Evolutionary conservation across 2,329 filamentous ascomycete genomes (phyloP).

Genomic region (Cryoendolithus antarcticus): DNA sequence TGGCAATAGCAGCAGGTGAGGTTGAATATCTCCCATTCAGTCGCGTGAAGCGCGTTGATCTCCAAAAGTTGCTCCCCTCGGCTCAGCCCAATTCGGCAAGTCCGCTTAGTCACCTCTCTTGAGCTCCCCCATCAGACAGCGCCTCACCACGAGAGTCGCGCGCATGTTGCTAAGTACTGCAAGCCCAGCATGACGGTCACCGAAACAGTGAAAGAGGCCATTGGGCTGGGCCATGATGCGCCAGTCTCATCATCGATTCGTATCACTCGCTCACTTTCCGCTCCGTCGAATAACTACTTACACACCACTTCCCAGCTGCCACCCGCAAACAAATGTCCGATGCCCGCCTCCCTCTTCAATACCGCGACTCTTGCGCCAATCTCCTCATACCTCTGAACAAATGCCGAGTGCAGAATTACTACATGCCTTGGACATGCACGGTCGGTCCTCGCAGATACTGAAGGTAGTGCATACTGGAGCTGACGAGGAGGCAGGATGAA

Average conservation of each 20-base stretch:
- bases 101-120: no score
- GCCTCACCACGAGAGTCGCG: no score
- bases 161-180: no score
- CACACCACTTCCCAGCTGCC: conserved; percentile 41
- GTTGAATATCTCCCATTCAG: no score
- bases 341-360: conserved; percentile 73
- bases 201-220: conserved; percentile 36
- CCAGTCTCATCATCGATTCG: conserved; percentile 22
- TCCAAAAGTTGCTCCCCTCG: no score
- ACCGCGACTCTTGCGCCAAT: conserved; percentile 91
- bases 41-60: no score
- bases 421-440: conserved; percentile 95
- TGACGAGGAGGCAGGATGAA: conserved; percentile 54
- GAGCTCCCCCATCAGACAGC: no score
- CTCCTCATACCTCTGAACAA: conserved; percentile 91
- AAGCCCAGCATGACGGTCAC: conserved; percentile 19
- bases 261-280: conserved; percentile 2
- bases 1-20: no score
- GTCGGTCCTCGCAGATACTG: conserved; percentile 38
- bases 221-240: conserved; percentile 29
- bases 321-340: conserved; percentile 89
- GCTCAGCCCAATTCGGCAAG: no score
- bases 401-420: conserved; percentile 84
- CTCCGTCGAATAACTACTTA: conserved; percentile 6
- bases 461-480: neutral